Percentiles rank a stretch among this genome's conserved stretches.
Conservation (phyloP, 371 early-diverging fungal species). For the Mucor mucedo region DNA sequence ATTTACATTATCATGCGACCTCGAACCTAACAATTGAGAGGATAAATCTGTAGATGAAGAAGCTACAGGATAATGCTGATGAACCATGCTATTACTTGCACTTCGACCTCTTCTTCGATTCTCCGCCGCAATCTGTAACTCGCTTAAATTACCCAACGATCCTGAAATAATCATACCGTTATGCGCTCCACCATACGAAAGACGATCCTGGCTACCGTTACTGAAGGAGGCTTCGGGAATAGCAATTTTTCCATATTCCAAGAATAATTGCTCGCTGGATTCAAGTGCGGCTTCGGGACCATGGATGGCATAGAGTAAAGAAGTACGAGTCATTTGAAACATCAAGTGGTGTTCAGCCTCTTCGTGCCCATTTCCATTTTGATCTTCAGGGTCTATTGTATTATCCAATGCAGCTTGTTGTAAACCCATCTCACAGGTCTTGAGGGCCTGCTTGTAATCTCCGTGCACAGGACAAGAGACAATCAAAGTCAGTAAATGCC, state of each 20-base stretch:
- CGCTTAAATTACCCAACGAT: constrained; percentile 39
- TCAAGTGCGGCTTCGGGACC: constrained; percentile 63
- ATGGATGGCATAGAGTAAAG: constrained; percentile 51
- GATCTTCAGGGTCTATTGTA: neutral
- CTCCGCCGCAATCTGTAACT: constrained; percentile 19
- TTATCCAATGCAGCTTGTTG: constrained; percentile 42
- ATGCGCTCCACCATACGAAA: constrained; percentile 20
- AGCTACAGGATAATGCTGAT: neutral
- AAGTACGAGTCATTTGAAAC: constrained; percentile 64
- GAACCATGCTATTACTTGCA: constrained; percentile 19
- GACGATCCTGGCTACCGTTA: neutral
- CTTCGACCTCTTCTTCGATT: constrained; percentile 20
- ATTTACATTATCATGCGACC: constrained; percentile 24
- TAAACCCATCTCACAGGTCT: constrained; percentile 77
- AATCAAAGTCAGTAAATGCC: constrained; percentile 86
- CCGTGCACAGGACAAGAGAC: constrained; percentile 62
- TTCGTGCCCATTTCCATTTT: constrained; percentile 25
- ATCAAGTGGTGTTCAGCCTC: constrained; percentile 64
- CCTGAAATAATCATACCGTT: constrained; percentile 35
- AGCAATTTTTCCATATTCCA: constrained; percentile 64
- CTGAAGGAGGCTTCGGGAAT: constrained; percentile 23
- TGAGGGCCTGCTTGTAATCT: constrained; percentile 61
- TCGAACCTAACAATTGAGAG: constrained; percentile 8
- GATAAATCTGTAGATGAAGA: constrained; percentile 6
- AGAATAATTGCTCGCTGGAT: constrained; percentile 63